These are phyloP conservation scores for Sordariomycetes sp. DNA, from an alignment of 2,329 filamentous ascomycete genomes.

Conservation along the genomic window DNA sequence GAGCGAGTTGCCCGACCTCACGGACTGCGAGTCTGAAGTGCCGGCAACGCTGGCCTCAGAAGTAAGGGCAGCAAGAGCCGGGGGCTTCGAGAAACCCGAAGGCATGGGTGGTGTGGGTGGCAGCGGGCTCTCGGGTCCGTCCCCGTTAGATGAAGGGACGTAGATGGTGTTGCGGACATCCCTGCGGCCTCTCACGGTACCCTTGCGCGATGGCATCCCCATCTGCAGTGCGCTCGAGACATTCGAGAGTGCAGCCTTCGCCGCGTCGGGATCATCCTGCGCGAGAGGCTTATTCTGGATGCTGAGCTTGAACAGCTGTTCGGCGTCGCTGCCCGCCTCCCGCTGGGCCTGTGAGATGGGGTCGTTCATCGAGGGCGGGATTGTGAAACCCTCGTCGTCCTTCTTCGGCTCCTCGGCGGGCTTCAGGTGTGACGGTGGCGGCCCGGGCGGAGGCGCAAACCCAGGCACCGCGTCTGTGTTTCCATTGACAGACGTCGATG, in stretches of 20 bases:
- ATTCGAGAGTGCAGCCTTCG: constrained; percentile 62
- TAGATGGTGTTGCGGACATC: constrained; percentile 91
- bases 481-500: constrained; percentile 32
- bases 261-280: constrained; percentile 66
- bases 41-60: constrained; percentile 50
- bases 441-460: constrained; percentile 38
- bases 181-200: constrained; percentile 76
- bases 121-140: constrained; percentile 3
- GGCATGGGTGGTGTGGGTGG: constrained; percentile 13
- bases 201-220: constrained; percentile 57
- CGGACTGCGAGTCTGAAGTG: constrained; percentile 77
- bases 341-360: constrained; percentile 63
- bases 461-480: constrained; percentile 35
- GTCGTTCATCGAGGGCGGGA: constrained; percentile 54
- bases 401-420: constrained; percentile 31
- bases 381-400: constrained; percentile 66
- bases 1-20: constrained; percentile 77
- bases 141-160: constrained; percentile 38
- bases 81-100: constrained; percentile 21
- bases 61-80: constrained; percentile 43
- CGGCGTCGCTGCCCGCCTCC: constrained; percentile 44
- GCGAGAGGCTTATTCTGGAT: constrained; percentile 70
- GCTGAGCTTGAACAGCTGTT: constrained; percentile 67
- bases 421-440: constrained; percentile 34
- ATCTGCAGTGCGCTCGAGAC: constrained; percentile 60